phyloP scores from a whole-genome alignment of 495 filamentous ascomycete species.

The Tuber brumale region DNA sequence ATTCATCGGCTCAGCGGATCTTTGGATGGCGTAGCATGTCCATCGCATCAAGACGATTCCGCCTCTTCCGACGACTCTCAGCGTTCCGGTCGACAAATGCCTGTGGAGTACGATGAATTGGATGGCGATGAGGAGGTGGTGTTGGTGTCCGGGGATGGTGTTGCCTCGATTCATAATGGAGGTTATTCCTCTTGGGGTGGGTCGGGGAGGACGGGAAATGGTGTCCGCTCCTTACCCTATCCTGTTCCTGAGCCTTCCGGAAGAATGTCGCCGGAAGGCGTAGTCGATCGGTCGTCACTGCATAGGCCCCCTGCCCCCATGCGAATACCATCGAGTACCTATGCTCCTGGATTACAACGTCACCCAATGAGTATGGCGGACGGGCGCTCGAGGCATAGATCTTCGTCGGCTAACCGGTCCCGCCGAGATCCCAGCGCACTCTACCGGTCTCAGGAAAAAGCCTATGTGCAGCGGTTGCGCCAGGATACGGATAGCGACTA shows the following conservation, averaged over 20 bases:
- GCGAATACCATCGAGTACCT: conserved; percentile 64
- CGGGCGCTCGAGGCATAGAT: conserved; percentile 44
- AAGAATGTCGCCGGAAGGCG: conserved; percentile 39
- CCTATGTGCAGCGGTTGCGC: conserved; percentile 68
- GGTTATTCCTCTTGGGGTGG: conserved; percentile 19
- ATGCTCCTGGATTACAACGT: conserved; percentile 58
- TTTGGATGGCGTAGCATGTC: conserved; percentile 25
- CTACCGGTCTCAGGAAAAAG: conserved; percentile 74
- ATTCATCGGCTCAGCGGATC: conserved; percentile 28
- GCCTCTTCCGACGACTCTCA: conserved; percentile 23
- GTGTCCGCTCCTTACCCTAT: conserved; percentile 28
- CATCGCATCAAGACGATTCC: conserved; percentile 24
- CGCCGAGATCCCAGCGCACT: conserved; percentile 68
- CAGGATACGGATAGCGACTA: conserved; percentile 69
- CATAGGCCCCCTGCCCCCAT: conserved; percentile 58
- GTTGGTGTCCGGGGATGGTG: conserved; percentile 26
- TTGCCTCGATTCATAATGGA: conserved; percentile 31
- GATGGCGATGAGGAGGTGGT: conserved; percentile 36
- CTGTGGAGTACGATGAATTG: conserved; percentile 31
- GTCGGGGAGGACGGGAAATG: conserved; percentile 29
- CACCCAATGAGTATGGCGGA: conserved; percentile 56
- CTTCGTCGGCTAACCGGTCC: conserved; percentile 50
- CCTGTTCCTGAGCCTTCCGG: conserved; percentile 29
- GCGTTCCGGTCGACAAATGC: conserved; percentile 21
- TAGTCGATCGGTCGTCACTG: conserved; percentile 42